Conservation (phyloP, 1,284 basidiomycete species). For the Trametes versicolor region DNA sequence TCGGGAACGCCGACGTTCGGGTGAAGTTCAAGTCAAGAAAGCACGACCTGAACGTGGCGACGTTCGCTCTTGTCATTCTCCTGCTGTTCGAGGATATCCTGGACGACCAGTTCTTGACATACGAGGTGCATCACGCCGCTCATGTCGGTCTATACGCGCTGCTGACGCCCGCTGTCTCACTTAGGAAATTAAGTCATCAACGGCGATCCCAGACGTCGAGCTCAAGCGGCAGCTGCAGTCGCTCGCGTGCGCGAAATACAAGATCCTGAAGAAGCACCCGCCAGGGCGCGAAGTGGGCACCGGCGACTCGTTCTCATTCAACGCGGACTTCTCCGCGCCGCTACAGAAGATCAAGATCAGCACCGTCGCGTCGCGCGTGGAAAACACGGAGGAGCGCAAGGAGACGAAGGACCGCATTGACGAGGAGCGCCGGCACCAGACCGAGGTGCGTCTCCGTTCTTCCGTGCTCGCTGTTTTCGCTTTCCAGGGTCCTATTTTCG, state of each 20-base stretch:
- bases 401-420: constrained; percentile 94
- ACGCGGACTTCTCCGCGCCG: constrained; percentile 80
- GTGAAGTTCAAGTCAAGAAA: constrained; percentile 83
- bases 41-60: constrained; percentile 95
- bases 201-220: constrained; percentile 80
- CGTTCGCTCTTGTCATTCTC: constrained; percentile 90
- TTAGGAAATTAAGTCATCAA: constrained; percentile 79
- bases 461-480: neutral
- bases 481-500: too few relatives aligned
- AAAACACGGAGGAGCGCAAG: constrained; percentile 87
- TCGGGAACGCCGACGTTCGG: constrained; percentile 92
- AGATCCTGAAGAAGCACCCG: constrained; percentile 92
- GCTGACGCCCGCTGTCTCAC: neutral
- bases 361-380: constrained; percentile 88
- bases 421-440: constrained; percentile 91
- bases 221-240: constrained; percentile 94
- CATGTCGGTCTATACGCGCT: neutral
- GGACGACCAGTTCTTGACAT: constrained; percentile 78
- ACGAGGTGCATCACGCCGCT: constrained; percentile 58
- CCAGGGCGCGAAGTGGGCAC: constrained; percentile 83
- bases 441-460: constrained; percentile 68
- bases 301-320: constrained; percentile 91
- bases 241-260: constrained; percentile 96
- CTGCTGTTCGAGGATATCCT: constrained; percentile 85
- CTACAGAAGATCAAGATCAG: constrained; percentile 95